Evolutionary conservation across 2,329 filamentous ascomycete species (phyloP).

Genomic region (Scytalidium lignicola): DNA sequence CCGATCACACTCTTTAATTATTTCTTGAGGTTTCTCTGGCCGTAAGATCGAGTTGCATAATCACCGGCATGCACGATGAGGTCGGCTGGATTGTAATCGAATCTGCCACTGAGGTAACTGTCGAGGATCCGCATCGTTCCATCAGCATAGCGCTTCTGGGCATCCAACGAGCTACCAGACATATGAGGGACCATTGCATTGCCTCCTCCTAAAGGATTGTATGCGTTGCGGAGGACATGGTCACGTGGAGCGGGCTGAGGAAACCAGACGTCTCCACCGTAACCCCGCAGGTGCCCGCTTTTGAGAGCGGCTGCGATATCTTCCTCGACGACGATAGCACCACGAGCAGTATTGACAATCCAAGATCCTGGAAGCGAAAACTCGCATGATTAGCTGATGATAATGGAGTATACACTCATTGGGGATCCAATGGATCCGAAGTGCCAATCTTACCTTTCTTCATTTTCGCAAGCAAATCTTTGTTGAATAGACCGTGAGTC

Average conservation of each 20-base stretch:
- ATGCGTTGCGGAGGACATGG: conserved; percentile 85
- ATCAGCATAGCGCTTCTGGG: conserved; percentile 80
- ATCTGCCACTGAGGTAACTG: conserved; percentile 77
- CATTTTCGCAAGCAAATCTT: conserved; percentile 95
- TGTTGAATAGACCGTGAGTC: conserved; percentile 92
- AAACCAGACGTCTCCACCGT: conserved; percentile 80
- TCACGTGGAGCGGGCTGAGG: conserved; percentile 93
- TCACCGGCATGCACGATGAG: conserved; percentile 77
- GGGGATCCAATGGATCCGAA: conserved; percentile 54
- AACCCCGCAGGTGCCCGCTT: conserved; percentile 79
- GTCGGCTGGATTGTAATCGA: conserved; percentile 82
- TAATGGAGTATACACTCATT: not conserved
- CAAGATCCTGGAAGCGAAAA: conserved; percentile 80
- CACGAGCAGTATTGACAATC: conserved; percentile 95
- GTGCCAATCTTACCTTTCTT: conserved; percentile 86
- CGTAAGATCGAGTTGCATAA: conserved; percentile 90
- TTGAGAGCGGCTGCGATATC: conserved; percentile 89
- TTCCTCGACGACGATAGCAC: conserved; percentile 95
- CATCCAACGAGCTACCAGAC: conserved; percentile 79
- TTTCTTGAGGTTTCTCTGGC: conserved; percentile 48
- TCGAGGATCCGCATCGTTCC: conserved; percentile 83
- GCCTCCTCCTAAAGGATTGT: conserved; percentile 92
- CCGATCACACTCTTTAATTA: not conserved
- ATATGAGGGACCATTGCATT: conserved; percentile 99
- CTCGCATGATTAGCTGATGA: conserved; percentile 39